Evolutionary conservation across 257 asterid genomes (phyloP), one percentile per base, ranked within the genome.

Genomic region (Oldenlandia corymbosa): DNA sequence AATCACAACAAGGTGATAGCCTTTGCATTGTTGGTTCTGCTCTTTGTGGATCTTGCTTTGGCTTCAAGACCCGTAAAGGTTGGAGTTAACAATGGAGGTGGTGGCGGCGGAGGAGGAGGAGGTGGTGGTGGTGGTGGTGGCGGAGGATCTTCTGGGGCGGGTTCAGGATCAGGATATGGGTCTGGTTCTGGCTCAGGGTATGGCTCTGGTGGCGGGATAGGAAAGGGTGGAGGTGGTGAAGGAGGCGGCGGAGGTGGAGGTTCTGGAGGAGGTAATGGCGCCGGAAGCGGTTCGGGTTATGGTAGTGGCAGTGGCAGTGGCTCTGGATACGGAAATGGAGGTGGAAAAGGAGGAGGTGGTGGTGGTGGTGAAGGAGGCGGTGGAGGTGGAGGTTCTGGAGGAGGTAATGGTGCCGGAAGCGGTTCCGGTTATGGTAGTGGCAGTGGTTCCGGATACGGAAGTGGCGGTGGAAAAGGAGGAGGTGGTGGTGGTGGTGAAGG

Each of bases 31-130:
- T 51, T 86, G 70, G 52, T 70, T 54, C 57, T 86, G 79, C 47
- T 79, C 66, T 67, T 81, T 68, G 73, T 78, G 61, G 90, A 83
- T 68, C 71, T 81, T 74, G 81, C 80, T 21, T 43, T 77, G 41
- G 81, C 81, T 11, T 88, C 83, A 68, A 81, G 90, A 78, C 37
- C 69, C 21, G 68, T 73, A 7, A 81, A 66, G 58, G 37, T 10
- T 1, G 80, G 66, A 13, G 58, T 32, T 14, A 82, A 64, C 0
- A 67, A 53, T 0, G 74, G 74, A 0, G 81, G 76, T 0, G 74
- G 79, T 11, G 54, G 72, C 23, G 68, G 74, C 37, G 60, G 58
- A 16, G 67, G 72, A 27, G 57, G 78, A 37, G 58, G 71, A 0
- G 94, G 88, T 0, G 58, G 67, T 18, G 64, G 69, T 0, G 68